Conservation (phyloP, 75 land plant species). For the Pinus taeda region DNA sequence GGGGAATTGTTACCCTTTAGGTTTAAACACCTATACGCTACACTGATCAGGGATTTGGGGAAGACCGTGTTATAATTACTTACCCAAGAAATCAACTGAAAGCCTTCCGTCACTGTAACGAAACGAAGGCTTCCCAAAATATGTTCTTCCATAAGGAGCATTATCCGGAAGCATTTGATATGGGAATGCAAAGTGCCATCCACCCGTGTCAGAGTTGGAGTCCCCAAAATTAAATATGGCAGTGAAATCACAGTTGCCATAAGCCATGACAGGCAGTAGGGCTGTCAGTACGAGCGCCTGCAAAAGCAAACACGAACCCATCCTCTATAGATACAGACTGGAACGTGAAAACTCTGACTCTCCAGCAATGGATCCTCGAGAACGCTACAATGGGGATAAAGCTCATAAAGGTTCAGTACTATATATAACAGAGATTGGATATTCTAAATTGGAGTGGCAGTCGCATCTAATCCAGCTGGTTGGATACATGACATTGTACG, state of each 20-base stretch:
- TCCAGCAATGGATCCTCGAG: no score
- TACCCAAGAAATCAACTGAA: slow-evolving; percentile 13
- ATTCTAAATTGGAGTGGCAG: no score
- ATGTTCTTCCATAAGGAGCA: slow-evolving; percentile 25
- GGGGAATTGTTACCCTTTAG: background rate
- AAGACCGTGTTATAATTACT: no score
- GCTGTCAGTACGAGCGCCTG: background rate
- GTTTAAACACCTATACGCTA: background rate
- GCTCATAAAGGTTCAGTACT: no score
- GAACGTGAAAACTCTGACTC: no score
- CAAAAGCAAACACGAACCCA: background rate
- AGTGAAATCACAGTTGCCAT: slow-evolving; percentile 2
- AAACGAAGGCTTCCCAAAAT: slow-evolving; percentile 1
- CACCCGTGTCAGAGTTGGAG: slow-evolving; percentile 29
- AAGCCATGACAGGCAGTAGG: background rate
- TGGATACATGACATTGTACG: no score
- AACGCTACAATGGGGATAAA: no score
- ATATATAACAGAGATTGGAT: no score
- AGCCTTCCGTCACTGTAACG: slow-evolving; percentile 28
- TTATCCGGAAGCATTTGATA: slow-evolving; percentile 11
- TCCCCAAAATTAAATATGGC: slow-evolving; percentile 31
- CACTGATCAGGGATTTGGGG: background rate
- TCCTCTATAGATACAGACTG: no score
- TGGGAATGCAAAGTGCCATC: slow-evolving; percentile 15
- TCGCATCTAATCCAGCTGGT: no score